phyloP scores from a whole-genome alignment of 441 rosid genomes.

The Erodium texanum region DNA sequence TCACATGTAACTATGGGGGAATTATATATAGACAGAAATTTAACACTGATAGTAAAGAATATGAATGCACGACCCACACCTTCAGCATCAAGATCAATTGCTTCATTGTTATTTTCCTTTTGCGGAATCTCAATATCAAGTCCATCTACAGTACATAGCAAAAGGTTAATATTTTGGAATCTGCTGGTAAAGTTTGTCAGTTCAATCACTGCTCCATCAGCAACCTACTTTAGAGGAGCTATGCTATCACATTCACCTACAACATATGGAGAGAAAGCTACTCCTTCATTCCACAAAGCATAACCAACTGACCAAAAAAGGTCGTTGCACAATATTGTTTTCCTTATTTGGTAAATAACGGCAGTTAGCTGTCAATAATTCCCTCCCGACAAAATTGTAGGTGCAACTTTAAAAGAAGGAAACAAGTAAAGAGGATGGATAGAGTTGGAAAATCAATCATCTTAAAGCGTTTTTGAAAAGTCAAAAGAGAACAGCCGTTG shows the following conservation, averaged over 20 bases:
- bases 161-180: neutral
- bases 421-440: conserved; percentile 5
- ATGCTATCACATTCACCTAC: neutral
- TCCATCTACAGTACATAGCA: conserved; percentile 4
- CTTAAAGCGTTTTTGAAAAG: neutral
- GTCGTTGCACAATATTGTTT: neutral
- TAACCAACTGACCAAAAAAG: neutral
- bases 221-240: conserved; percentile 3
- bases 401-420: neutral
- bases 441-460: neutral
- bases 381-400: neutral
- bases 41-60: neutral
- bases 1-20: neutral
- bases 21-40: neutral
- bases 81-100: conserved; percentile 11
- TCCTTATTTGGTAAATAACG: neutral
- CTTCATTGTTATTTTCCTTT: conserved; percentile 5
- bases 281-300: neutral
- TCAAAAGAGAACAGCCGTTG: neutral
- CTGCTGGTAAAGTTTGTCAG: neutral
- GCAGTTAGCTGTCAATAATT: neutral
- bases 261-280: conserved; percentile 1
- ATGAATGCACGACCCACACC: neutral
- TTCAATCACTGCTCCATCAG: neutral
- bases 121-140: neutral